Conservation (phyloP, 768 basidiomycete species). For the Xanthoconium stramineum region DNA sequence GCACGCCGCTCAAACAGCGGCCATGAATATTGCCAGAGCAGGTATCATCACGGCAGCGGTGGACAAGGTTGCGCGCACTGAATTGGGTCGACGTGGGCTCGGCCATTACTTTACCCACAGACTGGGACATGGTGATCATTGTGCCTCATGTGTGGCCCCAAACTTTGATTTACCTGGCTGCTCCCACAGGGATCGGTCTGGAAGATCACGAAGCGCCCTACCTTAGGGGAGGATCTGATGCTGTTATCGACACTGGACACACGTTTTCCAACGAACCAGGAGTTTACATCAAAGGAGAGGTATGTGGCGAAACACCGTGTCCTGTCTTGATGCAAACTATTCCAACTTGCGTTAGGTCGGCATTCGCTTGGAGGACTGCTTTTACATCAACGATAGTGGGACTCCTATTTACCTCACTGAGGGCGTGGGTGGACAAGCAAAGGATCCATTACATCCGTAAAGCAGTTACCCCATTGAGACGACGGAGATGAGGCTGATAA, state of each 20-base stretch:
- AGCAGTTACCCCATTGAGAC: slow-evolving; percentile 12
- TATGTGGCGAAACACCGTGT: slow-evolving; percentile 24
- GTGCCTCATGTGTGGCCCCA: slow-evolving; percentile 7
- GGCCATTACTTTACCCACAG: slow-evolving; percentile 74
- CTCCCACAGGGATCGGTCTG: slow-evolving; percentile 66
- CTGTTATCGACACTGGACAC: slow-evolving; percentile 58
- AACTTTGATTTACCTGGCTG: slow-evolving; percentile 14
- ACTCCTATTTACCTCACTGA: slow-evolving; percentile 57
- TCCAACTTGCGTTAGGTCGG: slow-evolving; percentile 50
- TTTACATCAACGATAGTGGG: slow-evolving; percentile 60
- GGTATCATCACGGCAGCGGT: slow-evolving; percentile 52
- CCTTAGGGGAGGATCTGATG: slow-evolving; percentile 64
- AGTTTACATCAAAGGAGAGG: slow-evolving; percentile 68
- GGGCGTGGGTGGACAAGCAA: slow-evolving; percentile 58
- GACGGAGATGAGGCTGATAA: slow-evolving; percentile 21
- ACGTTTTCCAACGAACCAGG: slow-evolving; percentile 84
- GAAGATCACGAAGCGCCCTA: slow-evolving; percentile 84
- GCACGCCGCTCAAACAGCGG: slow-evolving; percentile 56
- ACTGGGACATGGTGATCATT: slow-evolving; percentile 65
- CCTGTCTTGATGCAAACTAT: slow-evolving; percentile 2
- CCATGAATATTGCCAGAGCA: slow-evolving; percentile 44
- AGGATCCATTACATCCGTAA: slow-evolving; percentile 35
- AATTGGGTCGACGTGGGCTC: slow-evolving; percentile 43
- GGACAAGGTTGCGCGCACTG: slow-evolving; percentile 58
- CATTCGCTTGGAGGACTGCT: slow-evolving; percentile 82